A percentile compares a stretch with the other conserved stretches of the same genome.
Conservation (phyloP, 345 rosid species). For the Eucalyptus regnans region DNA sequence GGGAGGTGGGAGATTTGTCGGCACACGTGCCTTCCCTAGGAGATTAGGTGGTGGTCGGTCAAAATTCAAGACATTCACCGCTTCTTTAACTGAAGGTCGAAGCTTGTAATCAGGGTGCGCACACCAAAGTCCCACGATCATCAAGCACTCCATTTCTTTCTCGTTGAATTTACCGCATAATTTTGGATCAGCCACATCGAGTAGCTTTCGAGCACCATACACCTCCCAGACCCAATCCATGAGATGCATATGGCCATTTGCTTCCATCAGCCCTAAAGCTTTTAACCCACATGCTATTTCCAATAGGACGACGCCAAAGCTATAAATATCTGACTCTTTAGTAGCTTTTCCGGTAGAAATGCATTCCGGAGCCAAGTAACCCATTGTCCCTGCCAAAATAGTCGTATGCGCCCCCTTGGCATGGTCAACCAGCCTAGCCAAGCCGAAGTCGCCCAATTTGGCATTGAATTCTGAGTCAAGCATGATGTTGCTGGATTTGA, state of each 20-base stretch:
- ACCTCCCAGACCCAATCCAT: conserved; percentile 6
- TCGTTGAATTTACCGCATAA: neutral
- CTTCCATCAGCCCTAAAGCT: neutral
- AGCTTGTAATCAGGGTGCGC: neutral
- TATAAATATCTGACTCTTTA: conserved; percentile 12
- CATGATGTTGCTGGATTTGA: conserved; percentile 15
- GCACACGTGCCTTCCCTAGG: neutral
- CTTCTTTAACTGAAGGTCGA: conserved; percentile 9
- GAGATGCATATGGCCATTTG: neutral
- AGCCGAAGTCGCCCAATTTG: conserved; percentile 20
- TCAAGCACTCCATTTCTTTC: conserved; percentile 2
- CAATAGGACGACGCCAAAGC: conserved; percentile 12
- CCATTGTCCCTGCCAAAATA: conserved; percentile 6
- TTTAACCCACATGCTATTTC: conserved; percentile 9
- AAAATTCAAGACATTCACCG: neutral
- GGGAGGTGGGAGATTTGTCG: neutral
- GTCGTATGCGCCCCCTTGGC: conserved; percentile 1
- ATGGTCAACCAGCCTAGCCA: conserved; percentile 17
- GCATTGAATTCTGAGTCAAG: conserved; percentile 7
- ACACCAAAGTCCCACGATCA: conserved; percentile 9
- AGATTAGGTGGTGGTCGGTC: neutral
- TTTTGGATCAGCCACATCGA: neutral
- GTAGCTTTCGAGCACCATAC: neutral
- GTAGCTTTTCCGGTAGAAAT: neutral
- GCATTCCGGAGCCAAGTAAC: conserved; percentile 9